Evolutionary conservation across 805 yeast genomes (phyloP), one percentile per base, ranked within the genome.

Genomic region (Cyberlindnera saturnus): DNA sequence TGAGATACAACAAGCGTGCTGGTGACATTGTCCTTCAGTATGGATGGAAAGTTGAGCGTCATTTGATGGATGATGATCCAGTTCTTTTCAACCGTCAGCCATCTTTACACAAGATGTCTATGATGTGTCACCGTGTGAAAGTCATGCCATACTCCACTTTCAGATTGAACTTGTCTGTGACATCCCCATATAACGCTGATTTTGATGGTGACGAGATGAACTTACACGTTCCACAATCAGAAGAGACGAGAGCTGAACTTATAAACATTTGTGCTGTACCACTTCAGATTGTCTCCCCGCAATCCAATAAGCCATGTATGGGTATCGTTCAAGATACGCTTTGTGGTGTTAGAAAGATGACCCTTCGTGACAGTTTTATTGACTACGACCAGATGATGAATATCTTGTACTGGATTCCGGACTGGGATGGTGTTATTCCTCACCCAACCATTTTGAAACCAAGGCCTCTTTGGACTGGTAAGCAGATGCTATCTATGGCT

Each of bases 181-280:
- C 99, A 0, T 88, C 98, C 16, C 99, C 99, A n/a, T 93, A 93
- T 67, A 93, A 93, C 70, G 99, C 99, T 37, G 99, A 93, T 83
- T 93, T 93, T 73, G 99, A 93, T 72, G 99, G 99, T 75, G 99
- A 93, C 68, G 99, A 93, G 70, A 93, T 93, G 99, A 93, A 93
- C 69, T 83, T 93, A 70, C 99, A 93, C 61, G 99, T 91, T 54
- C 99, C 99, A 3, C 99, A 93, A 65, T 86, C 96, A 8, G 96
- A 90, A 51, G 99, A 93, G 65, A 90, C 99, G 0, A 79, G 98
- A 62, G 96, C 99, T 1, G 99, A 93, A 66, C 73, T 93, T 51
- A 83, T 91, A 29, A 93, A 91, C 63, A 78, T 93, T 57, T 89
- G 97, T 69, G 96, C 97, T 5, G 99, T 93, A 41, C 99, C 99